Conservation (phyloP, 1,284 basidiomycete species). For the Fistulinella cinereoalba region DNA sequence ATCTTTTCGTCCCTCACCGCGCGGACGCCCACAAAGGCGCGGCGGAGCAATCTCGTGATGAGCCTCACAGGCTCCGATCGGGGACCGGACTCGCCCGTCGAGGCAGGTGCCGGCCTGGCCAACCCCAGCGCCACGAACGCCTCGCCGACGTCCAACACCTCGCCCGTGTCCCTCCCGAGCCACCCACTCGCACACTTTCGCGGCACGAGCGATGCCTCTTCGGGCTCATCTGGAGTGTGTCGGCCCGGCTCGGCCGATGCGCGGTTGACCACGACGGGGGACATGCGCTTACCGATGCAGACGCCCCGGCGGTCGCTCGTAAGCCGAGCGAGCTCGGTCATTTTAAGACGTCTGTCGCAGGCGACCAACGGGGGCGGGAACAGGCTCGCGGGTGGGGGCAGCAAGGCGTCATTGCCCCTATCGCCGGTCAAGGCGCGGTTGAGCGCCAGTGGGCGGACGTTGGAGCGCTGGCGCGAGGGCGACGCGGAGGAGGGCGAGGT, state of each 20-base stretch:
- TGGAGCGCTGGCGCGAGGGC: conserved; percentile 3
- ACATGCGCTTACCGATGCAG: background rate
- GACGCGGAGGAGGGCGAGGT: conserved; percentile 15
- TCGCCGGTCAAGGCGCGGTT: background rate
- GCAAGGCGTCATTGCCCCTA: background rate
- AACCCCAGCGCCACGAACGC: background rate
- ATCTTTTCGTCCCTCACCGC: conserved; percentile 15
- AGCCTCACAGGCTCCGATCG: conserved; percentile 11
- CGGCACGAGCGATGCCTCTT: conserved; percentile 2
- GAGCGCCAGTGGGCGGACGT: background rate
- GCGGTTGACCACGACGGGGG: conserved; percentile 15
- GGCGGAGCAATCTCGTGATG: conserved; percentile 31
- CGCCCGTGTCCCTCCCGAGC: conserved; percentile 18
- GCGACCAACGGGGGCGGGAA: too few relatives aligned
- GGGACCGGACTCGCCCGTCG: too few relatives aligned
- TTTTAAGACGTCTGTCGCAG: conserved; percentile 25
- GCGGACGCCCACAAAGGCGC: conserved; percentile 1
- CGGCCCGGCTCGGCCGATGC: conserved; percentile 26
- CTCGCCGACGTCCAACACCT: conserved; percentile 11
- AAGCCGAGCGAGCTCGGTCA: conserved; percentile 27
- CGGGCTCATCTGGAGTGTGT: background rate
- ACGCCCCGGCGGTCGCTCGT: conserved; percentile 18
- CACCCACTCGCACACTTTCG: conserved; percentile 4
- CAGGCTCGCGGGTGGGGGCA: background rate
- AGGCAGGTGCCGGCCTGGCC: too few relatives aligned